Evolutionary conservation across 2,329 filamentous ascomycete genomes (phyloP).

Genomic region (Stromatinia cepivora): DNA sequence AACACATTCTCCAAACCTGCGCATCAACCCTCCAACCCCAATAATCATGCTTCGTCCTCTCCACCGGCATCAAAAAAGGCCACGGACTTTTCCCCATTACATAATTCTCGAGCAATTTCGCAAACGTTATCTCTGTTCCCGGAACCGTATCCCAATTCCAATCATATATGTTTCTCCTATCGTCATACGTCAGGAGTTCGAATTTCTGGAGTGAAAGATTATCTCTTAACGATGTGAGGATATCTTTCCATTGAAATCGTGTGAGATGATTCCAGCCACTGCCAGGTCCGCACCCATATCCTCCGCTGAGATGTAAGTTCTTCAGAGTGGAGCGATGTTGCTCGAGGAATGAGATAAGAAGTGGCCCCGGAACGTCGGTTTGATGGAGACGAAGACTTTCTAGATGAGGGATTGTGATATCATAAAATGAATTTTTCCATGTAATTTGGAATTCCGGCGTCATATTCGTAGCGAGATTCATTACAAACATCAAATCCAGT

Average conservation of each 20-base stretch:
- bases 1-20: conserved; percentile 5
- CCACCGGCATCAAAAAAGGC: conserved; percentile 16
- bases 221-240: neutral
- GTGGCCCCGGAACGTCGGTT: conserved; percentile 8
- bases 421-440: conserved; percentile 12
- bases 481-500: conserved; percentile 21
- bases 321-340: conserved; percentile 5
- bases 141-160: conserved; percentile 13
- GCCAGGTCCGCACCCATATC: conserved; percentile 8
- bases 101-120: conserved; percentile 16
- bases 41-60: conserved; percentile 27
- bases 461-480: conserved; percentile 21
- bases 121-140: neutral
- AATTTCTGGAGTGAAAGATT: conserved; percentile 7
- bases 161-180: conserved; percentile 20
- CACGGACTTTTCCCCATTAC: neutral
- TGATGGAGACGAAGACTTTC: conserved; percentile 22
- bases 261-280: conserved; percentile 21
- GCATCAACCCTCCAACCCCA: conserved; percentile 22
- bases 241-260: conserved; percentile 16
- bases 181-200: conserved; percentile 20
- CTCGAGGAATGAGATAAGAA: conserved; percentile 15
- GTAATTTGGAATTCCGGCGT: conserved; percentile 18
- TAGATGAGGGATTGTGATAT: conserved; percentile 14
- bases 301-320: conserved; percentile 17